Base-by-base conservation (phyloP, 768 basidiomycete species). In the Mycena capillaripes region DNA sequence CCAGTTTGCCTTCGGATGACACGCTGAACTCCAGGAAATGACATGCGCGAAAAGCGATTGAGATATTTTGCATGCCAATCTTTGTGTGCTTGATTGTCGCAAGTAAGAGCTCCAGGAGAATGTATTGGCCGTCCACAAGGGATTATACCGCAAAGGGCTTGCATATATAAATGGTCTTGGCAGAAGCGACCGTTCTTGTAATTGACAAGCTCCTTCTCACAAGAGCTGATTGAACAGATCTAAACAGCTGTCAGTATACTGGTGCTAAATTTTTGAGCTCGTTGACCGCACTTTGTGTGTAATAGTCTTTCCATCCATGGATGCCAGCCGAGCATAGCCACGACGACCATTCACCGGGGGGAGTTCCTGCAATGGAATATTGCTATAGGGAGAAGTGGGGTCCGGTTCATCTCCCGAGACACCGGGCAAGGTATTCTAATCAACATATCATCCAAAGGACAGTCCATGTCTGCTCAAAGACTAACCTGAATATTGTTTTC, bases 151-250 rank as follows among this genome's bases (percentile, higher is more conserved):
- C 62, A 64, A 10, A 64, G 9, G 3, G 12, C 19, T 5, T 50
- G 34, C 14, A 38, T 34, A 7, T 52, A 23, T 21, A 64, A 23
- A 29, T 64, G 62, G 7, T 34, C 48, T 14, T 52, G 14, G 12
- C 62, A 64, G 21, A 64, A 64, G 2, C 62, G 62, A 5, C 62
- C 62, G 29, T 64, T 53, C 19, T 64, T 64, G 19, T 25, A 64
- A 34, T 64, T 64, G 23, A 64, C 48, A 0, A 64, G 34, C 0
- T 21, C 14, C 2, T 27, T 27, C 19, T 50, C 44, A 50, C 62
- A 64, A 17, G 16, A n/a, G 14, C 44, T 62, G 30, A 62, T n/a
- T 12, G 44, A 29, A 14, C 60, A 62, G 44, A 48, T 62, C 60
- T 62, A 21, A 27, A 4, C 6, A 34, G 34, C 27, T 6, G 16